Conservation (phyloP, 2,329 filamentous ascomycete genomes). For the Arthrobotrys conoides region DNA sequence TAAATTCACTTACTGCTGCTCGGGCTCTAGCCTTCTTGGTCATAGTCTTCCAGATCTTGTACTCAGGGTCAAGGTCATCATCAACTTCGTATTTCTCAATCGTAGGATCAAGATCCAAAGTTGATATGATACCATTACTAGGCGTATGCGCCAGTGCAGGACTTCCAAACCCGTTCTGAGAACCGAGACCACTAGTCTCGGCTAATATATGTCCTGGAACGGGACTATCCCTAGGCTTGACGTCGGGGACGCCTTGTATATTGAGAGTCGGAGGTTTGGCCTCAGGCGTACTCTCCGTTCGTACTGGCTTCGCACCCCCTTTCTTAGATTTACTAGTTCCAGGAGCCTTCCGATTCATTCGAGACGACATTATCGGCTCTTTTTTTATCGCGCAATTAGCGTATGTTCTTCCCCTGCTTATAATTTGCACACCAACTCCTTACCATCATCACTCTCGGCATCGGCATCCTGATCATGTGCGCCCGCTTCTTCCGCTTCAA, state of each 20-base stretch:
- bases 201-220: constrained; percentile 68
- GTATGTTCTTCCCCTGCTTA: constrained; percentile 13
- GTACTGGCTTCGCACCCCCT: constrained; percentile 78
- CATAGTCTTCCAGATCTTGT: constrained; percentile 98
- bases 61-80: constrained; percentile 82
- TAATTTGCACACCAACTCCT: neutral
- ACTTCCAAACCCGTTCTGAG: constrained; percentile 84
- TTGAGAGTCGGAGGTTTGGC: constrained; percentile 79
- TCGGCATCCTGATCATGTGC: constrained; percentile 64
- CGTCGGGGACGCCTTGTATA: constrained; percentile 67
- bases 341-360: constrained; percentile 84
- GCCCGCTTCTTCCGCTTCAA: constrained; percentile 81
- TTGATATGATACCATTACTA: constrained; percentile 70
- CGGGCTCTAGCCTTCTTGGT: constrained; percentile 93
- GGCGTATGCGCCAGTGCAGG: constrained; percentile 79
- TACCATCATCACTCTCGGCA: constrained; percentile 65
- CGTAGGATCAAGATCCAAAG: constrained; percentile 85
- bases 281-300: constrained; percentile 83
- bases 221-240: constrained; percentile 68
- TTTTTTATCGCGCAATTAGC: constrained; percentile 57
- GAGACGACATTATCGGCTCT: constrained; percentile 97
- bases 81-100: constrained; percentile 77
- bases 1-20: constrained; percentile 62
- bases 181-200: constrained; percentile 69
- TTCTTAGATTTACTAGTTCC: constrained; percentile 83